Conservation (phyloP, 192 early-diverging fungal genomes). For the Diversispora epigaea region DNA sequence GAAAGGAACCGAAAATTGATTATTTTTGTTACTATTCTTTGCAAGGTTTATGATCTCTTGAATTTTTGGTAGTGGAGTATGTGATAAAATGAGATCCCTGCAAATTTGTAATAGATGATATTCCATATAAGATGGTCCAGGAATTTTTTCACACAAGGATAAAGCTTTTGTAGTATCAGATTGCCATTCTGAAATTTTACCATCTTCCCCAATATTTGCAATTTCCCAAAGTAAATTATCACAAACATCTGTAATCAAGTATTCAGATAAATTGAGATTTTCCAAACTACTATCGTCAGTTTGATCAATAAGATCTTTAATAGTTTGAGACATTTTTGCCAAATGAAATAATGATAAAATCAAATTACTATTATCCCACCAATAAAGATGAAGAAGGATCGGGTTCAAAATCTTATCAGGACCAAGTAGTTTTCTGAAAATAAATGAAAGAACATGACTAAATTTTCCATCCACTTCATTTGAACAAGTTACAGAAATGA, state of each 20-base stretch:
- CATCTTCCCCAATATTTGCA: background rate
- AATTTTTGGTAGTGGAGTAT: conserved; percentile 2
- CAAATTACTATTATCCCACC: conserved; percentile 23
- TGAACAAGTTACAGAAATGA: conserved; percentile 11
- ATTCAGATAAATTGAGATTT: conserved; percentile 1
- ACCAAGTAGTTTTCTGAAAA: conserved; percentile 13
- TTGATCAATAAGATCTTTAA: background rate
- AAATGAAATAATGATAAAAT: conserved; percentile 21
- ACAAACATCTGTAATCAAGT: background rate
- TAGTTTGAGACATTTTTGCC: background rate
- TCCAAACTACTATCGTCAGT: too few relatives aligned
- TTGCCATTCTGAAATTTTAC: background rate
- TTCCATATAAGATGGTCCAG: background rate
- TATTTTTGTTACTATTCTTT: background rate
- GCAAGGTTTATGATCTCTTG: background rate
- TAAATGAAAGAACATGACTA: background rate
- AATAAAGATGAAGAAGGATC: conserved; percentile 19
- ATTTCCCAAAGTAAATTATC: background rate
- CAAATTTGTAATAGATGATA: background rate
- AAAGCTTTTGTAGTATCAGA: conserved; percentile 3
- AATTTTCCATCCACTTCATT: background rate
- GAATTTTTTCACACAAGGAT: conserved; percentile 13
- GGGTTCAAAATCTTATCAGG: conserved; percentile 21
- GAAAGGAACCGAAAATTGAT: too few relatives aligned
- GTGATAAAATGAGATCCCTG: conserved; percentile 23